Evolutionary conservation across 2,329 filamentous ascomycete genomes (phyloP).

Genomic region (Monilinia fructicola): DNA sequence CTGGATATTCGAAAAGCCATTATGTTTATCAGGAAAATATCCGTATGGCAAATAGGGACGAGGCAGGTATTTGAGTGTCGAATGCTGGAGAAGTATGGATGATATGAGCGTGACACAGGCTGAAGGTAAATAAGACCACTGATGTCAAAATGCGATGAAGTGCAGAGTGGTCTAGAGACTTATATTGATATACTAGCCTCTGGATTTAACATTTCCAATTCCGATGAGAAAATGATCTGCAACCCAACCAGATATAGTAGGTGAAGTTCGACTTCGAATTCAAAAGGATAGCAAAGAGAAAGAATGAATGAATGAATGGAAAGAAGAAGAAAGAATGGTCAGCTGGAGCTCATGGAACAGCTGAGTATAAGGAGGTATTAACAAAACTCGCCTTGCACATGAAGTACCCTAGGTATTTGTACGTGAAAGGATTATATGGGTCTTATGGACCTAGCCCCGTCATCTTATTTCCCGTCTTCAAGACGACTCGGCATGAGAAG

Average conservation of each 20-base stretch:
- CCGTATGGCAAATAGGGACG: neutral
- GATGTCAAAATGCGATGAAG: neutral
- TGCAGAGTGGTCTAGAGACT: neutral
- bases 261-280: neutral
- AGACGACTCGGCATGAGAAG: neutral
- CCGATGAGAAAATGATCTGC: neutral
- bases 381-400: neutral
- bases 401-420: conserved; percentile 6
- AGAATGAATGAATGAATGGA: conserved; percentile 5
- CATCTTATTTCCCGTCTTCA: neutral
- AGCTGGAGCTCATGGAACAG: neutral
- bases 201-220: neutral
- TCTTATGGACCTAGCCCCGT: conserved; percentile 3
- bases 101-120: conserved; percentile 1
- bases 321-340: neutral
- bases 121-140: neutral
- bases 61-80: too few relatives aligned
- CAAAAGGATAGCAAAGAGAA: neutral
- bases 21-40: neutral
- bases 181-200: conserved; percentile 6
- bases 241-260: neutral
- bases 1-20: conserved; percentile 12
- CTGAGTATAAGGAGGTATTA: neutral
- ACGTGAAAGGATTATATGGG: conserved; percentile 4
- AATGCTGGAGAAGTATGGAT: neutral